These are phyloP conservation scores for Epichloe elymi DNA, from an alignment of 2,329 filamentous ascomycete species.

Conservation along the genomic window DNA sequence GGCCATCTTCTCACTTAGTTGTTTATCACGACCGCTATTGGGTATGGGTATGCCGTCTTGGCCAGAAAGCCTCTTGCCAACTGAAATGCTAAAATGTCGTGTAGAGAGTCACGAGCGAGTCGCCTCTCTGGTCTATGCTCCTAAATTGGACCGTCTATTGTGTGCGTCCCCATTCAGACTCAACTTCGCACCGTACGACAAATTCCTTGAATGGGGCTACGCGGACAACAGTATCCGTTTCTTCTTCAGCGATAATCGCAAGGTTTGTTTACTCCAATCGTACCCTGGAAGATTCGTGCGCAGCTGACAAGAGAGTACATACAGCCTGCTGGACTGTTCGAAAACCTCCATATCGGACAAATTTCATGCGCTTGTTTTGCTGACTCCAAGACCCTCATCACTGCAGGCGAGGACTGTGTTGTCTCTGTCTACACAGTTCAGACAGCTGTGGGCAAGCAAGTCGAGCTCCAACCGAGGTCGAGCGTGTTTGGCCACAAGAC, in stretches of 20 bases:
- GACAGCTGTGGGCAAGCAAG: conserved; percentile 48
- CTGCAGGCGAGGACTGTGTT: conserved; percentile 83
- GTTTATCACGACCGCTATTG: conserved; percentile 66
- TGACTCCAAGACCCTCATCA: conserved; percentile 82
- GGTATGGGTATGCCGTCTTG: conserved; percentile 41
- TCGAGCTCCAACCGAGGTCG: conserved; percentile 67
- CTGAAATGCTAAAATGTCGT: neutral
- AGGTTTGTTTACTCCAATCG: conserved; percentile 29
- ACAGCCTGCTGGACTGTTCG: conserved; percentile 67
- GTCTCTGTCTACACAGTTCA: conserved; percentile 70
- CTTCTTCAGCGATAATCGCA: conserved; percentile 71
- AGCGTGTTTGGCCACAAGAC: conserved; percentile 85
- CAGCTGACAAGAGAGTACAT: conserved; percentile 17
- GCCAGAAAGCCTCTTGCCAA: neutral
- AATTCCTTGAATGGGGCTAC: conserved; percentile 92
- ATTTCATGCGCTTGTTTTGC: conserved; percentile 74
- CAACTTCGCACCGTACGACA: conserved; percentile 84
- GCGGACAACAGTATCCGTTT: conserved; percentile 88
- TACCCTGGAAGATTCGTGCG: conserved; percentile 1
- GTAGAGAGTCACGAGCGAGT: conserved; percentile 63
- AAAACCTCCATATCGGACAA: conserved; percentile 87
- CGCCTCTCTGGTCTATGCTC: conserved; percentile 61
- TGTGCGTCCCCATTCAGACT: conserved; percentile 74
- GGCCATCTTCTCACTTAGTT: conserved; percentile 60
- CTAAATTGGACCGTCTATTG: conserved; percentile 69